These are phyloP conservation scores for Coprinopsis marcescibilis DNA, from an alignment of 768 basidiomycete species.

Conservation along the genomic window DNA sequence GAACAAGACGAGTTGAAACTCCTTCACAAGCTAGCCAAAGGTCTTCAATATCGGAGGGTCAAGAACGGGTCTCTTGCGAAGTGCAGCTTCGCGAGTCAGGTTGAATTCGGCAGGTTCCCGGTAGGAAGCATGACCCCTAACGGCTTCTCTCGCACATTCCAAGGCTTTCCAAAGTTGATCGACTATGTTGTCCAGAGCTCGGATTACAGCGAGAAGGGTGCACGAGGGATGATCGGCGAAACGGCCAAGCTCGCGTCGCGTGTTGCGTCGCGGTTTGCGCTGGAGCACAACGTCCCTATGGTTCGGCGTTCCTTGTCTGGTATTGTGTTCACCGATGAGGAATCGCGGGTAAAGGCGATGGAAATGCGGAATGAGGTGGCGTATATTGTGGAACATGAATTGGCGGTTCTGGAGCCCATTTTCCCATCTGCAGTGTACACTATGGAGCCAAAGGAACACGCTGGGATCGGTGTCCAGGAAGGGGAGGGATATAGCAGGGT, in stretches of 20 bases:
- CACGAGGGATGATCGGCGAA: slow-evolving; percentile 64
- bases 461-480: slow-evolving; percentile 58
- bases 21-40: background rate
- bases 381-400: slow-evolving; percentile 33
- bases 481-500: slow-evolving; percentile 78
- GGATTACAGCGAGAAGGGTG: slow-evolving; percentile 27
- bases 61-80: background rate
- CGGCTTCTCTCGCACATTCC: slow-evolving; percentile 5
- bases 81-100: background rate
- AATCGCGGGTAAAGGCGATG: slow-evolving; percentile 39
- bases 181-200: slow-evolving; percentile 35
- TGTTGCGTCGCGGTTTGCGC: slow-evolving; percentile 66
- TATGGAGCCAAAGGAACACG: slow-evolving; percentile 58
- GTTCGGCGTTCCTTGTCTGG: slow-evolving; percentile 49
- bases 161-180: slow-evolving; percentile 46
- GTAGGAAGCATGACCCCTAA: slow-evolving; percentile 7
- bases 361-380: slow-evolving; percentile 40
- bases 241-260: slow-evolving; percentile 78
- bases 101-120: slow-evolving; percentile 3
- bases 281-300: slow-evolving; percentile 53
- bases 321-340: slow-evolving; percentile 24
- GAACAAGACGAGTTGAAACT: background rate
- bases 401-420: slow-evolving; percentile 27
- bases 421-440: slow-evolving; percentile 37
- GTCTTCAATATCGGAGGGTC: background rate